Base-by-base conservation (phyloP, 75 land plant genomes). In the Pinus tabuliformis region DNA sequence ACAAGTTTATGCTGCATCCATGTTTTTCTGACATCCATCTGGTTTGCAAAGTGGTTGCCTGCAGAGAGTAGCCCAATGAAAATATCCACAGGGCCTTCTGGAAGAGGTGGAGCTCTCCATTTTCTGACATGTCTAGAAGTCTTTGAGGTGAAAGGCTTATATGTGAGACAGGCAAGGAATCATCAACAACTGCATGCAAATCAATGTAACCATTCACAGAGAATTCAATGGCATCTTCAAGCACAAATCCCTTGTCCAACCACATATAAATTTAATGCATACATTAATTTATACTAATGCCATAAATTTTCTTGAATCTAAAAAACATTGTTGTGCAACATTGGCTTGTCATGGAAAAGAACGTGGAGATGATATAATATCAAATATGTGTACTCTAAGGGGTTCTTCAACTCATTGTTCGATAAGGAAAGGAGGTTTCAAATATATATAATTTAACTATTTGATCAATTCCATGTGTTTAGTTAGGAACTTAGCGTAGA, bases 1-100 rank as follows among this genome's bases (percentile, higher is more conserved):
- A 90, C 75, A 17, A 72, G 36, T 30, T 64, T 70, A 30, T 75
- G 75, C 75, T 87, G 94, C 89, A 91, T 86, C 95, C 93, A 93
- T 17, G 94, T 80, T 60, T 89, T 87, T 78, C 95, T 85, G 12
- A 92, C 86, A 39, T 90, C 96, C 96, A 93, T 92, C 49, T 95
- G 83, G 17, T 86, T 87, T 45, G 91, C 86, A 82, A 93, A 93
- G 63, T 90, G 90, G 62, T 83, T 88, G 78, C 89, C 89, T 39
- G 92, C 87, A 59, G 96, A 93, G 33, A 92, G 83, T 13, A 93
- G 84, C 20, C 96, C 96, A 63, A 93, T 86, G 72, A 93, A 88
- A 57, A 93, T 88, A 72, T 86, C 84, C 54, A 92, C 83, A 21
- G 88, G 78, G 3, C 65, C 76, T 59, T 83, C 75, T 3, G 88